These are phyloP conservation scores for Ustilago esculenta DNA, from an alignment of 1,284 basidiomycete species.

Conservation along the genomic window DNA sequence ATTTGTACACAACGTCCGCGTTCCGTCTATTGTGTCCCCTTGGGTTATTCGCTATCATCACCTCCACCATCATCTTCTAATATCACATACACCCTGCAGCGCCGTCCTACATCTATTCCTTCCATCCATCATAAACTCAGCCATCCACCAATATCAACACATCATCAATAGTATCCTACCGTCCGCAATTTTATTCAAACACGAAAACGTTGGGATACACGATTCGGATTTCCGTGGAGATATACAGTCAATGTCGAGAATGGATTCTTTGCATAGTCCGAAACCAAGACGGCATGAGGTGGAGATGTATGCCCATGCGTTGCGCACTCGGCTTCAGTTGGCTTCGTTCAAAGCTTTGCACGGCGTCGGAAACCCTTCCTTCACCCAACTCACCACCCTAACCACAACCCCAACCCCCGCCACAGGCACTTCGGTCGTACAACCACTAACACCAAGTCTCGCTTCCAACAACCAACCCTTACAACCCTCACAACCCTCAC, in stretches of 20 bases:
- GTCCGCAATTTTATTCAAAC: no score
- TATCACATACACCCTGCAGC: neutral
- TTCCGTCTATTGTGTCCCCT: slow-evolving; percentile 16
- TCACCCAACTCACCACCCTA: slow-evolving; percentile 31
- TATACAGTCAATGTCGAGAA: neutral
- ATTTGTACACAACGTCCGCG: slow-evolving; percentile 17
- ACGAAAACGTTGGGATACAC: no score
- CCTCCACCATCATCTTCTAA: slow-evolving; percentile 24
- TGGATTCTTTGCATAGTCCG: neutral
- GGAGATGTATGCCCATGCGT: slow-evolving; percentile 43
- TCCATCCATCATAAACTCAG: neutral
- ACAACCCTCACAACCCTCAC: neutral
- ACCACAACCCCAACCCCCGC: no score
- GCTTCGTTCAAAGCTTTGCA: slow-evolving; percentile 46
- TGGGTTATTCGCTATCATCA: slow-evolving; percentile 35
- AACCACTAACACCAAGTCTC: no score
- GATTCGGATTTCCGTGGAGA: no score
- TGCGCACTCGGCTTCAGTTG: slow-evolving; percentile 42
- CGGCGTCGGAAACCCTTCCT: slow-evolving; percentile 27
- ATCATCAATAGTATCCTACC: no score
- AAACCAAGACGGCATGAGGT: slow-evolving; percentile 26
- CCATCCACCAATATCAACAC: slow-evolving; percentile 1
- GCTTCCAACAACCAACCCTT: no score
- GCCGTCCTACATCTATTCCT: neutral
- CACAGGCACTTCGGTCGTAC: no score